Evolutionary conservation across 164 flowering plant genomes (phyloP), one percentile per base, ranked within the genome.

Genomic region (Malania oleifera): DNA sequence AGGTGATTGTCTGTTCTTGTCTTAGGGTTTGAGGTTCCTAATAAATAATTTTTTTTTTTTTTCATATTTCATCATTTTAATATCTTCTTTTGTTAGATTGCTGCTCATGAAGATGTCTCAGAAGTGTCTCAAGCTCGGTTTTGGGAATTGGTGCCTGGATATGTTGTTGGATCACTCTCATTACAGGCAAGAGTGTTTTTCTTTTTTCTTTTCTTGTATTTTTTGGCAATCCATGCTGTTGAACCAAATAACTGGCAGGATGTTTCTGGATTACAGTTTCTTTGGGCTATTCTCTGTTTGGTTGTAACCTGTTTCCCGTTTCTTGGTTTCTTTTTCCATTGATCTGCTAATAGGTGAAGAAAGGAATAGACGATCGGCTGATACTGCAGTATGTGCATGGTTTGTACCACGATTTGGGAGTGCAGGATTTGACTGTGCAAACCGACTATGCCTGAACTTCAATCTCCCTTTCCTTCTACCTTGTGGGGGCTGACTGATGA

Each of bases 81-180:
- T 47, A 0, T 13, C 31, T 7, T 52, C 29, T 58, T 19, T 61
- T 53, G 35, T 38, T 64, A 91, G 99, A 80, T 91, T 66, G 41
- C 70, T 64, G 68, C 89, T 38, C 83, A 62, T 56, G 96, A 89
- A 67, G 89, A 82, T 56, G 86, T 95, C 48, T 56, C 66, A 3
- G 93, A 91, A 67, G 73, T 91, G 71, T 72, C 87, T 59, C 80
- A 85, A 63, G 83, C 91, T 52, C 90, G 93, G 43, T 95, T 95
- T 57, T 95, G 96, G 99, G 99, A 91, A 60, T 60, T 86, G 75
- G 91, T 91, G 50, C 99, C 99, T 49, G 93, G 96, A 38, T 89
- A 85, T 73, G 83, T 78, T 23, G 76, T 86, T 73, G 96, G 97
- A 29, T 85, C 95, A 7, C 63, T 91, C 40, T 73, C 81, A 40